phyloP scores from a whole-genome alignment of 23 red algal genomes.

The Pyropia haitanensis region DNA sequence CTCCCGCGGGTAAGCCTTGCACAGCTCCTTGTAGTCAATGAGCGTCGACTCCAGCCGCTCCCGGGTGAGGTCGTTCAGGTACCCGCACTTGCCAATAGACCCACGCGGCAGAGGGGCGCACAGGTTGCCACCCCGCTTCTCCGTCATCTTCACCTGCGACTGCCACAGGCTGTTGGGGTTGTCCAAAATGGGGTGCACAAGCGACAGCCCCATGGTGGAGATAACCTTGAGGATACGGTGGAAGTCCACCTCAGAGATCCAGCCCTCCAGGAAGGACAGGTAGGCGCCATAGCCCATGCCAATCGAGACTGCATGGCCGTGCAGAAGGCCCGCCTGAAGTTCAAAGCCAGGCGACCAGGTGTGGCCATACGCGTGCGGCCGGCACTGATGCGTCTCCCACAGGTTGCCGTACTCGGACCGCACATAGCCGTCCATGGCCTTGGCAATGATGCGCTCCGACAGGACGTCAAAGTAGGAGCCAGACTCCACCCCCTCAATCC shows the following conservation, averaged over 20 bases:
- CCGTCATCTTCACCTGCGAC: conserved; percentile 62
- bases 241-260: conserved; percentile 51
- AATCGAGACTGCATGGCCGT: conserved; percentile 62
- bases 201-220: conserved; percentile 37
- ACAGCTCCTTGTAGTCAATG: conserved; percentile 43
- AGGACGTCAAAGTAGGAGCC: conserved; percentile 42
- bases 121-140: conserved; percentile 65
- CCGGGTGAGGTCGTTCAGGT: conserved; percentile 37
- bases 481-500: conserved; percentile 28
- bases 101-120: conserved; percentile 47
- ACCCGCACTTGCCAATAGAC: conserved; percentile 43
- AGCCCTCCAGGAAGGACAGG: conserved; percentile 39
- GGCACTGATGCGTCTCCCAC: conserved; percentile 71
- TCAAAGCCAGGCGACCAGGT: conserved; percentile 71
- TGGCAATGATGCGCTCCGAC: conserved; percentile 51
- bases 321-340: conserved; percentile 50
- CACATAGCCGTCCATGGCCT: conserved; percentile 68
- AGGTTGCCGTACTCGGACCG: conserved; percentile 60
- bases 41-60: conserved; percentile 32
- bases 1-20: conserved; percentile 42
- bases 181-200: conserved; percentile 45
- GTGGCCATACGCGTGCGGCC: conserved; percentile 61
- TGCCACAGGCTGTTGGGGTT: conserved; percentile 38
- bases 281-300: conserved; percentile 69
- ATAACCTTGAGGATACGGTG: conserved; percentile 55